Evolutionary conservation across 2,329 filamentous ascomycete genomes (phyloP).

Genomic region (Mariannaea sp.): DNA sequence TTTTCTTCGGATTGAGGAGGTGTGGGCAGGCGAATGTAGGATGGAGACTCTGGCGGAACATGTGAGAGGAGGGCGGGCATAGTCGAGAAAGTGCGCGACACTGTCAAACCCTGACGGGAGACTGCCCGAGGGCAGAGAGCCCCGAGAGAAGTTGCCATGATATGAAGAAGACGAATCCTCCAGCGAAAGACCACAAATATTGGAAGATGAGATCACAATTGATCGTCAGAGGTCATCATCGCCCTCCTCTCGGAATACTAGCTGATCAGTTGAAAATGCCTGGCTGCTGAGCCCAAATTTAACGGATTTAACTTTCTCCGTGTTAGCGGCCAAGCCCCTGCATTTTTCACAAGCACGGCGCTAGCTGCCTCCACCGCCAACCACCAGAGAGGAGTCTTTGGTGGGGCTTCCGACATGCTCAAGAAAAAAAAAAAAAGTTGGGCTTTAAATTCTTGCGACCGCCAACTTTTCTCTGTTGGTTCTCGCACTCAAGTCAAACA

Average conservation of each 20-base stretch:
- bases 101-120: constrained; percentile 34
- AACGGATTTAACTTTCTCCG: constrained; percentile 35
- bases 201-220: constrained; percentile 27
- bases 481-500: constrained; percentile 27
- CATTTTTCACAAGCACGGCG: background rate
- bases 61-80: constrained; percentile 51
- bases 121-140: constrained; percentile 35
- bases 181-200: constrained; percentile 17
- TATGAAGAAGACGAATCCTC: constrained; percentile 17
- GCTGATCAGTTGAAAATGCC: constrained; percentile 33
- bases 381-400: constrained; percentile 27
- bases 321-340: constrained; percentile 5
- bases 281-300: constrained; percentile 29
- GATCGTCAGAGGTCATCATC: constrained; percentile 25
- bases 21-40: constrained; percentile 81
- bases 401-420: constrained; percentile 31
- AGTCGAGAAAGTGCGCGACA: constrained; percentile 42
- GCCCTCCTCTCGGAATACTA: background rate
- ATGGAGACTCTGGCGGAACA: constrained; percentile 85
- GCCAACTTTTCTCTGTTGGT: constrained; percentile 24
- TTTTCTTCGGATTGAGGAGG: constrained; percentile 70
- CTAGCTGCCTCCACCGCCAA: constrained; percentile 30
- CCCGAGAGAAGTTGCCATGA: constrained; percentile 38
- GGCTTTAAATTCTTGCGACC: constrained; percentile 35
- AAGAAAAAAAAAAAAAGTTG: constrained; percentile 37